Evolutionary conservation across 106 monocot genomes (phyloP).

Genomic region (Posidonia australis): DNA sequence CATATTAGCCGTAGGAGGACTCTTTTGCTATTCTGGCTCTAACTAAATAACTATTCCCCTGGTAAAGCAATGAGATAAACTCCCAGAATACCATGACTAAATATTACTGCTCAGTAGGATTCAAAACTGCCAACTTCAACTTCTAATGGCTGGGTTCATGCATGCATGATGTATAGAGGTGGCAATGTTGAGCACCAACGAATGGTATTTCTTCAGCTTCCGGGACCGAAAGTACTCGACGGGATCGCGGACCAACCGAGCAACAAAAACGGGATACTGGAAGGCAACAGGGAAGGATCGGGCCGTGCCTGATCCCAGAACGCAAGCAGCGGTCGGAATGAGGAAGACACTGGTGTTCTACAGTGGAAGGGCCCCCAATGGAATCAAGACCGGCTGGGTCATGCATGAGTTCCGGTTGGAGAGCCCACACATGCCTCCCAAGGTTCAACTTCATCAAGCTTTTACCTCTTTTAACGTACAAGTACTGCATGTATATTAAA

Average conservation of each 20-base stretch:
- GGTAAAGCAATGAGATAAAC: too few relatives aligned
- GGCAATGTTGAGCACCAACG: constrained; percentile 13
- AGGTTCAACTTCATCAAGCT: background rate
- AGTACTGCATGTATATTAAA: background rate
- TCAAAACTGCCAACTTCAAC: too few relatives aligned
- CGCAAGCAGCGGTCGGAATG: constrained; percentile 11
- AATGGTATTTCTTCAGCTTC: constrained; percentile 36
- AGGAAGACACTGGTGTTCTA: constrained; percentile 33
- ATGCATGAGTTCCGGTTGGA: constrained; percentile 29
- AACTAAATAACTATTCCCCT: too few relatives aligned
- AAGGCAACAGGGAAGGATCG: constrained; percentile 32
- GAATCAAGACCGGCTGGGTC: constrained; percentile 21
- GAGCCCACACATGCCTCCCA: constrained; percentile 4
- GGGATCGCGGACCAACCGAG: constrained; percentile 18
- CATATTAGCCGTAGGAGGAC: too few relatives aligned
- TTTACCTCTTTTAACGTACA: background rate
- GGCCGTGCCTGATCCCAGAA: constrained; percentile 3
- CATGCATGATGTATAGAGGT: background rate
- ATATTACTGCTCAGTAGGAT: too few relatives aligned
- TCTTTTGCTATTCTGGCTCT: too few relatives aligned
- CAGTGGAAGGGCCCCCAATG: constrained; percentile 23
- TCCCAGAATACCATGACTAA: too few relatives aligned
- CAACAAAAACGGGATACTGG: constrained; percentile 26
- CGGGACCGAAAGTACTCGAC: constrained; percentile 21
- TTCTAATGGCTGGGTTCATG: too few relatives aligned